Evolutionary conservation across 352 stramenopile genomes (phyloP).

Genomic region (Bremia lactucae): DNA sequence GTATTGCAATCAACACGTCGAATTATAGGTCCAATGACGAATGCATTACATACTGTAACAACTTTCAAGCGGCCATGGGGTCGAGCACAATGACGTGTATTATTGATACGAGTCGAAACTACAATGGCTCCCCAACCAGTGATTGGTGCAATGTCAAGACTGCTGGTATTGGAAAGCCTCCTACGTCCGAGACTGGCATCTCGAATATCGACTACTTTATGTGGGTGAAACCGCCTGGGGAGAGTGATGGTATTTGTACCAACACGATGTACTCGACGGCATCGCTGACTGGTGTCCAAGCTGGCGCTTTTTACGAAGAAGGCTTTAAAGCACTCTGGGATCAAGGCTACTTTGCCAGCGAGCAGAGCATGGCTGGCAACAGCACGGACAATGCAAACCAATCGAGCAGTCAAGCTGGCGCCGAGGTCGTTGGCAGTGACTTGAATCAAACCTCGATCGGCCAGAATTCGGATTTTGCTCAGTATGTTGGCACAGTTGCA

Average conservation of each 20-base stretch:
- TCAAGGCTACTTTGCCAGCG: slow-evolving; percentile 54
- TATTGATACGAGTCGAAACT: slow-evolving; percentile 59
- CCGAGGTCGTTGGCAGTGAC: no score
- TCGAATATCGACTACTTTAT: slow-evolving; percentile 54
- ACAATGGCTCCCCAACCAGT: slow-evolving; percentile 19
- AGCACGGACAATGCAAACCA: slow-evolving; percentile 11
- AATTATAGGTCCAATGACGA: slow-evolving; percentile 52
- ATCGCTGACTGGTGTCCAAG: slow-evolving; percentile 25
- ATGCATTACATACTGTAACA: slow-evolving; percentile 35
- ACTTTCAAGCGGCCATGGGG: slow-evolving; percentile 39
- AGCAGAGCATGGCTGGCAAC: slow-evolving; percentile 17
- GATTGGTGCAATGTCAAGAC: slow-evolving; percentile 67
- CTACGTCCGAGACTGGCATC: slow-evolving; percentile 34
- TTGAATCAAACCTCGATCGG: no score
- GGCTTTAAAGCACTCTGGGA: slow-evolving; percentile 51
- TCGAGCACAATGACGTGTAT: slow-evolving; percentile 39
- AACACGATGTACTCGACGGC: slow-evolving; percentile 22
- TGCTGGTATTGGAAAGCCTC: slow-evolving; percentile 44
- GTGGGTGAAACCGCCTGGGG: slow-evolving; percentile 54
- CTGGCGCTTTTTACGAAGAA: slow-evolving; percentile 46
- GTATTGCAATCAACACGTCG: slow-evolving; percentile 60
- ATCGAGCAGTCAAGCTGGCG: background rate
- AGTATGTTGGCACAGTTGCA: slow-evolving; percentile 9
- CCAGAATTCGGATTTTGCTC: background rate
- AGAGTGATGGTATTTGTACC: slow-evolving; percentile 52